These are phyloP conservation scores for Paecilomyces sp. DNA, from an alignment of 2,329 filamentous ascomycete genomes.

Conservation along the genomic window DNA sequence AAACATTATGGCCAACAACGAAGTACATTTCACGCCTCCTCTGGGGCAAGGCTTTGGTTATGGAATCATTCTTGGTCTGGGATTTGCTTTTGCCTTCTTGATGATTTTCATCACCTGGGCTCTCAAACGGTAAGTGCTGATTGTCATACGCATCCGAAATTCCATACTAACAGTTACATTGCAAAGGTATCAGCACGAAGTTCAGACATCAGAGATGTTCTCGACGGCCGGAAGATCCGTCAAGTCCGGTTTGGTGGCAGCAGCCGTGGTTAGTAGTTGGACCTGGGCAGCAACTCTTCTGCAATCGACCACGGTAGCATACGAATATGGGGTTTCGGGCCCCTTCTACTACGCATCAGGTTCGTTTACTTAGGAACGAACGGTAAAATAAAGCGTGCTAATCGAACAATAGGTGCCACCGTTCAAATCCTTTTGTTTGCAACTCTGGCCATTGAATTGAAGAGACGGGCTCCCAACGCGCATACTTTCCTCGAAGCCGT, in stretches of 20 bases:
- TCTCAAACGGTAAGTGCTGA: conserved; percentile 48
- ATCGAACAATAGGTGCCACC: conserved; percentile 51
- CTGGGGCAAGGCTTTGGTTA: conserved; percentile 61
- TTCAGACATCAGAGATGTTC: conserved; percentile 91
- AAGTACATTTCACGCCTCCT: conserved; percentile 23
- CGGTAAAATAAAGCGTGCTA: background rate
- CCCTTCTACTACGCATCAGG: conserved; percentile 62
- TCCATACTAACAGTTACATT: background rate
- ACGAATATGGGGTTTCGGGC: conserved; percentile 64
- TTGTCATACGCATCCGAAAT: too few relatives aligned
- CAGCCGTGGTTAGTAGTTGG: conserved; percentile 88
- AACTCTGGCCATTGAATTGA: conserved; percentile 82
- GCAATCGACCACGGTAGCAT: conserved; percentile 74
- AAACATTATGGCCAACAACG: conserved; percentile 16
- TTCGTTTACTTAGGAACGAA: conserved; percentile 26
- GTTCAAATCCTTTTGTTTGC: conserved; percentile 87
- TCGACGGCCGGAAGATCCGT: conserved; percentile 80
- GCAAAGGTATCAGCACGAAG: conserved; percentile 56
- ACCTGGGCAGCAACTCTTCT: conserved; percentile 84
- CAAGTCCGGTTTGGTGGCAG: conserved; percentile 80
- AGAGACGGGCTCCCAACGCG: conserved; percentile 78
- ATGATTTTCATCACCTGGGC: conserved; percentile 70
- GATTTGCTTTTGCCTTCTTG: conserved; percentile 65
- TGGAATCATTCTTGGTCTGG: conserved; percentile 68
- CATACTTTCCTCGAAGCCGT: conserved; percentile 81